Evolutionary conservation across 371 early-diverging fungal species (phyloP), one percentile per base, ranked within the genome.

Genomic region (Syncephalis plumigaleata): DNA sequence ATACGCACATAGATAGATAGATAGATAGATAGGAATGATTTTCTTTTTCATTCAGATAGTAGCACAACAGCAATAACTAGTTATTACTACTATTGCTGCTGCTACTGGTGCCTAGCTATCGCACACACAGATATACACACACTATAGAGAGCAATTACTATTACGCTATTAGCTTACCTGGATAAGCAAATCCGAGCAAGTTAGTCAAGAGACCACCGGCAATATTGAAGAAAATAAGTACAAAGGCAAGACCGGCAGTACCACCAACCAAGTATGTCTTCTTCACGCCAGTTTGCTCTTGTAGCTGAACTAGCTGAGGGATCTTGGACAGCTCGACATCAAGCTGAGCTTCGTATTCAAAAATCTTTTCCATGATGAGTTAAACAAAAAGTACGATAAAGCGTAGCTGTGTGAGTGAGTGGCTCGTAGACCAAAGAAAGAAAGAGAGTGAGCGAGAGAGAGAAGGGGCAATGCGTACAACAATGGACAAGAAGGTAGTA

Each of bases 181-280:
- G 90, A 67, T 91, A 93, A 17, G 77, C 68, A 70, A 84, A 93
- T 8, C 91, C 90, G 23, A 91, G 62, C 50, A 80, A 49, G 65
- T 83, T 86, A 47, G 87, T 85, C 43, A 86, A 57, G n/a, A 87
- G 63, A 43, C 71, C 62, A 24, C 80, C 87, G 43, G 79, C 88
- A 50, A 88, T 53, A 64, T 95, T 89, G 60, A 95, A 83, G 59
- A 91, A 81, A 55, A 91, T 77, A 58, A 91, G 69, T 21, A 84
- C 37, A 45, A 75, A 53, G 37, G 75, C 37, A 23, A 87, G 53
- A 2, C 55, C 53, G 23, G 65, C 75, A 27, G 65, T 57, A 9
- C 83, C 89, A 17, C 68, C 52, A 22, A 67, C 80, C 26, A 84
- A 43, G 60, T 84, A 85, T 7, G 81, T 75, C 66, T 95, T 95